Conservation (phyloP, 2,329 filamentous ascomycete species). For the Cercospora beticola region DNA sequence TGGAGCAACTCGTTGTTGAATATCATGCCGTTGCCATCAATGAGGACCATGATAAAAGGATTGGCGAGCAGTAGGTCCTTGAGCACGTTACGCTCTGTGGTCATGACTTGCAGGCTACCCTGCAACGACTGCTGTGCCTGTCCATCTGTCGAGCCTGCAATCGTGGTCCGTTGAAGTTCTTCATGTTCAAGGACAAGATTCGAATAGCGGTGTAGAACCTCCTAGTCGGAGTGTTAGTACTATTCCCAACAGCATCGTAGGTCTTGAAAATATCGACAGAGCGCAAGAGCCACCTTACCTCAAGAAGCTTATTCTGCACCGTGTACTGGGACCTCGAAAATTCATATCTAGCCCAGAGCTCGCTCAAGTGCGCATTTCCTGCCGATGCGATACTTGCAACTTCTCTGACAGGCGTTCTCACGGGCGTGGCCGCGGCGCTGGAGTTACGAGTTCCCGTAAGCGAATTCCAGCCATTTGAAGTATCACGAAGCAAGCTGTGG, state of each 20-base stretch:
- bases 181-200: constrained; percentile 32
- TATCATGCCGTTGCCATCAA: constrained; percentile 62
- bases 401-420: constrained; percentile 9
- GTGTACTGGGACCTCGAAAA: constrained; percentile 21
- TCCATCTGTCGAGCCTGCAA: constrained; percentile 39
- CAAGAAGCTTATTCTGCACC: constrained; percentile 38
- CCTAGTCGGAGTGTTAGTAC: background rate
- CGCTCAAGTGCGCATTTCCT: constrained; percentile 4
- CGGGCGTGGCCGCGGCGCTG: constrained; percentile 11
- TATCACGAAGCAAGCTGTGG: constrained; percentile 13
- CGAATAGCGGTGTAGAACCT: constrained; percentile 43
- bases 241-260: background rate
- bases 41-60: constrained; percentile 59
- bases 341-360: constrained; percentile 12
- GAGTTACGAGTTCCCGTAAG: constrained; percentile 9
- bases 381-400: constrained; percentile 5
- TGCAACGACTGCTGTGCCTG: background rate
- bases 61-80: constrained; percentile 35
- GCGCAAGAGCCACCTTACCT: constrained; percentile 19
- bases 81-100: constrained; percentile 5
- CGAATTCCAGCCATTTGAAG: constrained; percentile 11
- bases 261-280: background rate
- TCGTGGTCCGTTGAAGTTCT: constrained; percentile 6
- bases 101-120: constrained; percentile 5
- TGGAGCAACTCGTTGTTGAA: constrained; percentile 34